phyloP scores from a whole-genome alignment of 176 grass and related monocot genomes.

The Cymbopogon citratus region DNA sequence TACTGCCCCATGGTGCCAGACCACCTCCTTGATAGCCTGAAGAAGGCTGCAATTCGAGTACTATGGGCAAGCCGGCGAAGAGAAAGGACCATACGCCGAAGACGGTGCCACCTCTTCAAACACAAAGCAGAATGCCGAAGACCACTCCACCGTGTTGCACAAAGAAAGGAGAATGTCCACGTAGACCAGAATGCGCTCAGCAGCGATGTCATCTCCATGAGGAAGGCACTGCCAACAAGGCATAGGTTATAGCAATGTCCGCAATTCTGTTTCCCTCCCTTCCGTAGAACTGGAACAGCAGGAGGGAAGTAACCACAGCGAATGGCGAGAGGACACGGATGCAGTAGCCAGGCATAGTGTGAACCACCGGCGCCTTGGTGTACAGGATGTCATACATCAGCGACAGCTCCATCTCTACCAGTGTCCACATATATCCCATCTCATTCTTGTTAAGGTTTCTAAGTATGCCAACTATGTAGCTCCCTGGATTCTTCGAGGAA shows the following conservation, averaged over 20 bases:
- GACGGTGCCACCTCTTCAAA: not conserved
- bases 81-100: not conserved
- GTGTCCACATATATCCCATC: not conserved
- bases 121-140: not conserved
- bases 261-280: not conserved
- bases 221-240: not conserved
- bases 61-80: not conserved
- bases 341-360: constrained; percentile 4
- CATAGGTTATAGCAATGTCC: not conserved
- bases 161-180: not conserved
- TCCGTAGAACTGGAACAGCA: not conserved
- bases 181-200: not conserved
- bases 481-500: not conserved
- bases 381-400: constrained; percentile 41
- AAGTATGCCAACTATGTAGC: not conserved
- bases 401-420: constrained; percentile 31
- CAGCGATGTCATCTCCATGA: not conserved
- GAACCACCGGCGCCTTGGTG: constrained; percentile 28
- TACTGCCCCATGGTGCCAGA: constrained; percentile 34
- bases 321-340: not conserved
- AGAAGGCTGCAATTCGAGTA: not conserved
- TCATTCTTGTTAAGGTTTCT: not conserved
- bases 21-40: constrained; percentile 33
- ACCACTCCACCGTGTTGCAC: not conserved
- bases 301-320: not conserved